phyloP scores from a whole-genome alignment of 352 stramenopile species.

The Pythium volutum region DNA sequence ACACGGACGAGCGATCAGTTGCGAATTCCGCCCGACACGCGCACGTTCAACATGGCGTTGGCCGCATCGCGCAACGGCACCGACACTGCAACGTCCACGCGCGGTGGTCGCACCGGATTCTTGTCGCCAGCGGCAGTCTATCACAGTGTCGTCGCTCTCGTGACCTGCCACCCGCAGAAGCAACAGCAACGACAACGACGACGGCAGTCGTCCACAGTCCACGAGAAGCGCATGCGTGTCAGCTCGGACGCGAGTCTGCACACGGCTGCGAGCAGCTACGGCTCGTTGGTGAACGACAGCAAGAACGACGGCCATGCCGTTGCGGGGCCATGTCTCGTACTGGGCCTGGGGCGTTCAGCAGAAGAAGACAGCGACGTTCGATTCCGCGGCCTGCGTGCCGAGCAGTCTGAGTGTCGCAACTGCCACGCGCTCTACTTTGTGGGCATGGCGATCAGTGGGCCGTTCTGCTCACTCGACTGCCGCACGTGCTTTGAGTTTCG shows the following conservation, averaged over 20 bases:
- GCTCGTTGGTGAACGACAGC: background rate
- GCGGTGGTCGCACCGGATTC: background rate
- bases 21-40: too few species aligned
- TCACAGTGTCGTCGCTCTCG: background rate
- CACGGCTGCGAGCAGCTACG: background rate
- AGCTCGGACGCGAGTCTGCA: background rate
- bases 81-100: too few species aligned
- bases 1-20: too few species aligned
- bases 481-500: slow-evolving; percentile 3
- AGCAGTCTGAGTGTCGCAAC: slow-evolving; percentile 10
- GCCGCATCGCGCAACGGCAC: too few species aligned
- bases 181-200: background rate
- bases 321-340: background rate
- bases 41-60: too few species aligned
- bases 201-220: background rate
- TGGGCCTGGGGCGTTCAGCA: background rate
- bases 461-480: slow-evolving; percentile 19
- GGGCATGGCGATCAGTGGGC: background rate
- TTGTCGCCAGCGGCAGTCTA: background rate
- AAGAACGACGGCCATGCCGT: background rate
- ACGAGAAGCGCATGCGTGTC: background rate
- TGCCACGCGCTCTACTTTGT: slow-evolving; percentile 14
- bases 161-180: background rate
- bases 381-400: background rate
- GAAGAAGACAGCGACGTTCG: background rate